phyloP scores from a whole-genome alignment of 306 rosid genomes.

The Malus sylvestris region DNA sequence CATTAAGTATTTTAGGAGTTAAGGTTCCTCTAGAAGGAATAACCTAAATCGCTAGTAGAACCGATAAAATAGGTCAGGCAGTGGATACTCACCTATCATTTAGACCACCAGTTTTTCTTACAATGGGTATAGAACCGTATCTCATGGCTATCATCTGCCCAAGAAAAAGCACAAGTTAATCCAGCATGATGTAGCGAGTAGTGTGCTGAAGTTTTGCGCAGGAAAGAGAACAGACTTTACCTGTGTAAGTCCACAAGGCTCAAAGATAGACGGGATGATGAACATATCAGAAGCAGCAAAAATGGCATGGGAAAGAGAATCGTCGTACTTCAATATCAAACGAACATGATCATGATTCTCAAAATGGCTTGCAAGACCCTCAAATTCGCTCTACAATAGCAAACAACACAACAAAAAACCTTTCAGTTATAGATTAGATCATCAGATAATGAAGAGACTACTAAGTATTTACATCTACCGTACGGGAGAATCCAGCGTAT shows the following conservation, averaged over 20 bases:
- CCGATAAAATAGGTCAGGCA: conserved; percentile 1
- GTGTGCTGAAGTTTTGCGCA: conserved; percentile 9
- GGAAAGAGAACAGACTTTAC: conserved; percentile 29
- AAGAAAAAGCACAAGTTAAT: neutral
- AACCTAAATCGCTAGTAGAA: neutral
- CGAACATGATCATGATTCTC: conserved; percentile 65
- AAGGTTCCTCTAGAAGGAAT: conserved; percentile 1
- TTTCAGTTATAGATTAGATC: neutral
- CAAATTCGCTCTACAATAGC: conserved; percentile 72
- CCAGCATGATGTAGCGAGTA: neutral
- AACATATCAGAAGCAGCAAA: conserved; percentile 91
- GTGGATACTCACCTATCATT: conserved; percentile 67
- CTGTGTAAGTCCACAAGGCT: conserved; percentile 99
- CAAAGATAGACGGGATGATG: conserved; percentile 91
- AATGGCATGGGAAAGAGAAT: conserved; percentile 81
- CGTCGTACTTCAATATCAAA: conserved; percentile 82
- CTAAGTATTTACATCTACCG: neutral
- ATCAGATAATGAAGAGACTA: neutral
- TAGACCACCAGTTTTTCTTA: conserved; percentile 88
- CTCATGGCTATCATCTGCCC: conserved; percentile 95
- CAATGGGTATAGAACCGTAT: conserved; percentile 87
- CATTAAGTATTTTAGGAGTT: conserved; percentile 8
- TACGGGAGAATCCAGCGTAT: neutral
- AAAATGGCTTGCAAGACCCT: conserved; percentile 72
- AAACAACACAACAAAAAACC: conserved; percentile 12